phyloP scores from a whole-genome alignment of 225 moss, liverwort and hornwort species.

The Sphagnum tenellum region DNA sequence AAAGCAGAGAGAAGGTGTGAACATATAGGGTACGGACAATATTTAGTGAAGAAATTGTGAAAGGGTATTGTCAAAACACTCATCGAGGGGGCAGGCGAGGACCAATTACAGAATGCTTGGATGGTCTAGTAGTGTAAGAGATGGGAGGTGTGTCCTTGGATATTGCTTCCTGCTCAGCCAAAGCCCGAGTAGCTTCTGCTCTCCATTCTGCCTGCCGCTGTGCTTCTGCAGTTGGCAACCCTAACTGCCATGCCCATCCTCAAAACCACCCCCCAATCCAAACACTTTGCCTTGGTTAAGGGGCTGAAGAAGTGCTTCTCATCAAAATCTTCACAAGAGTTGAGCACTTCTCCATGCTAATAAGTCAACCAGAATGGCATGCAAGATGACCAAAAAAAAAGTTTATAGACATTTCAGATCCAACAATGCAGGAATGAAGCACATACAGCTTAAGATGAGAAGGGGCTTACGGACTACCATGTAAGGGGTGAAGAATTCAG shows the following conservation, averaged over 20 bases:
- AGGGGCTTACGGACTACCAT: too few species aligned
- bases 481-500: too few species aligned
- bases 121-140: constrained; percentile 33
- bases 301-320: neutral
- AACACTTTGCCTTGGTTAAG: constrained; percentile 31
- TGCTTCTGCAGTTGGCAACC: constrained; percentile 92
- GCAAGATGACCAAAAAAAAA: too few species aligned
- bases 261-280: constrained; percentile 24
- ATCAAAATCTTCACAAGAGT: too few species aligned
- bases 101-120: constrained; percentile 60
- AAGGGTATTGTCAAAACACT: neutral
- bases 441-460: too few species aligned
- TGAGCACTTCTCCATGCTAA: too few species aligned
- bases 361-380: too few species aligned
- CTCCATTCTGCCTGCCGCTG: constrained; percentile 92
- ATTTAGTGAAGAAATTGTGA: too few species aligned
- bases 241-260: constrained; percentile 80
- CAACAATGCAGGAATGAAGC: too few species aligned
- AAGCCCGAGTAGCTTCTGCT: constrained; percentile 83
- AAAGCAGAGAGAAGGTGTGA: too few species aligned
- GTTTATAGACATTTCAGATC: too few species aligned
- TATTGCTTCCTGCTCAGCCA: constrained; percentile 63
- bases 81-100: constrained; percentile 47
- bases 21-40: too few species aligned
- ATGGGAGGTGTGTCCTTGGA: constrained; percentile 38